These are phyloP conservation scores for Trichoderma sp. DNA, from an alignment of 2,329 filamentous ascomycete genomes.

Conservation along the genomic window DNA sequence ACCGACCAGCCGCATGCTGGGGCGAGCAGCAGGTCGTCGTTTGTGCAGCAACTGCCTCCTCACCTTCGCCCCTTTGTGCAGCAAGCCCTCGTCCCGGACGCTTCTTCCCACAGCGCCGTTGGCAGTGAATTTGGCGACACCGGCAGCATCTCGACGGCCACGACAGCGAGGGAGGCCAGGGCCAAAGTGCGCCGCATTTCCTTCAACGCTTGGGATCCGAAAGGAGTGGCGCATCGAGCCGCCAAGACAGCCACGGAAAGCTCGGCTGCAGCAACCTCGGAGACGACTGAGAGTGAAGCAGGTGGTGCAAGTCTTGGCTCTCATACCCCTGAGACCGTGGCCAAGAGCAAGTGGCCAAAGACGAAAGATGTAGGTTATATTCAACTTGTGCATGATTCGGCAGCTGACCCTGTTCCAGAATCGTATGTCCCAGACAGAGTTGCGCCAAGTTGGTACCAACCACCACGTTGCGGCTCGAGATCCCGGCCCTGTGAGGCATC, in stretches of 20 bases:
- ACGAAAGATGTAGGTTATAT: not conserved
- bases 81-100: not conserved
- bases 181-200: conserved; percentile 6
- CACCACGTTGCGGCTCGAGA: conserved; percentile 23
- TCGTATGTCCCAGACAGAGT: conserved; percentile 19
- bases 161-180: conserved; percentile 34
- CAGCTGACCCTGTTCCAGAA: not conserved
- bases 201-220: conserved; percentile 41
- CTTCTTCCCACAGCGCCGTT: not conserved
- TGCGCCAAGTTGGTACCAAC: not conserved
- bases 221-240: conserved; percentile 32
- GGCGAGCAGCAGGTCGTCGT: not conserved
- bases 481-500: conserved; percentile 30
- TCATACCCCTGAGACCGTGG: too few species aligned
- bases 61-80: conserved; percentile 14
- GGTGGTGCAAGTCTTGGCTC: not conserved
- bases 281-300: not conserved
- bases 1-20: not conserved
- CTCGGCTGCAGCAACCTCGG: conserved; percentile 31
- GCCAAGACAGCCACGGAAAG: conserved; percentile 34
- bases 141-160: conserved; percentile 38
- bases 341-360: conserved; percentile 35
- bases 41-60: conserved; percentile 17
- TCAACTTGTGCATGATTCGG: too few species aligned
- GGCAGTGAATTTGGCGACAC: not conserved